Evolutionary conservation across 139 green algal species (phyloP).

Genomic region (Coelastrella sp.): DNA sequence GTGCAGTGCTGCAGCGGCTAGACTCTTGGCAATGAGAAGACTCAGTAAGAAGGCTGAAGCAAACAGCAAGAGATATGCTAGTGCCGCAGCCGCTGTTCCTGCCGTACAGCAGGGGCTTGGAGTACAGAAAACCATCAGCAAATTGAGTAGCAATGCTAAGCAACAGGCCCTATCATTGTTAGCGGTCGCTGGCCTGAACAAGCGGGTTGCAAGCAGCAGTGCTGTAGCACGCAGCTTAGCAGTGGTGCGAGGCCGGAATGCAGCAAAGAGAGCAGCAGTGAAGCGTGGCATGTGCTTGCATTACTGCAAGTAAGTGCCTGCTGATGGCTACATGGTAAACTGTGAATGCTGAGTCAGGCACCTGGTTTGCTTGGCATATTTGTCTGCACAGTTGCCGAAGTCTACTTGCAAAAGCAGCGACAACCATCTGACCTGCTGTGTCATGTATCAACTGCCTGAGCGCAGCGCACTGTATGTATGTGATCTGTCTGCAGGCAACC

Average conservation of each 20-base stretch:
- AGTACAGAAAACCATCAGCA: constrained; percentile 9
- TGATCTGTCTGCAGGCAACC: no score
- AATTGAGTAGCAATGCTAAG: neutral
- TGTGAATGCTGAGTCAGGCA: no score
- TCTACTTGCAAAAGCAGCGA: no score
- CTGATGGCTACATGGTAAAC: neutral
- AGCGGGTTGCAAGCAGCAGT: constrained; percentile 4
- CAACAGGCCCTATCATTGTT: neutral
- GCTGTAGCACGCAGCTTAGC: constrained; percentile 45
- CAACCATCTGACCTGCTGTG: no score
- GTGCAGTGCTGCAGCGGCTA: neutral
- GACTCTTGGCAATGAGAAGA: neutral
- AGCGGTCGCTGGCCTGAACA: neutral
- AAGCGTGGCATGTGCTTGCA: constrained; percentile 48
- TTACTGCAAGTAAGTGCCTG: constrained; percentile 49
- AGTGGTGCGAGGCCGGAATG: constrained; percentile 33
- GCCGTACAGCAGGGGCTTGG: neutral
- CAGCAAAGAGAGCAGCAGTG: constrained; percentile 18
- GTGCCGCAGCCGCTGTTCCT: neutral
- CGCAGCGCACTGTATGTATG: no score
- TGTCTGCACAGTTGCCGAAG: no score
- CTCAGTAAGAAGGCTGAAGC: neutral
- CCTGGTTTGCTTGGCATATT: no score
- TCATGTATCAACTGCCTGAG: no score
- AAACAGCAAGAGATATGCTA: constrained; percentile 18